Evolutionary conservation across 257 asterid genomes (phyloP), one percentile per base, ranked within the genome.

Genomic region (Lycium ferocissimum): DNA sequence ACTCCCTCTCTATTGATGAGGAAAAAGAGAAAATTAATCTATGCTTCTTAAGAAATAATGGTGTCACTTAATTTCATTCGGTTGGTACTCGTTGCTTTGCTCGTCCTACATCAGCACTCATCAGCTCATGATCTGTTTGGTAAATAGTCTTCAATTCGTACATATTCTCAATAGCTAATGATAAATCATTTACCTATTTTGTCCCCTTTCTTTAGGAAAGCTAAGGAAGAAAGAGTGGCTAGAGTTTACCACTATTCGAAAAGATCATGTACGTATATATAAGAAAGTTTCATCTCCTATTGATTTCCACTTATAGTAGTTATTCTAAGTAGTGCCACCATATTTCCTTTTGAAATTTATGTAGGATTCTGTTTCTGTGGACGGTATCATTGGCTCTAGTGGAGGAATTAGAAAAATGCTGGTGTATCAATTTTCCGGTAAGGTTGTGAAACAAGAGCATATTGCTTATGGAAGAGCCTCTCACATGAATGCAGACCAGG

Each of bases 51-150:
- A 70, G 53, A 63, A 89, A 94, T 94, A 70, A 17, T 70, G 98
- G 97, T 84, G 26, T 89, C 84, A 84, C 54, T 59, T 57, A 62
- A 85, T 84, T 89, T 70, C 79, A 84, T 90, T 88, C 79, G 88
- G 82, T 89, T 89, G 81, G 91, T 90, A 66, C 73, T 89, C 6
- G 3, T 76, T 51, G 26, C 33, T 51, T 76, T 76, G 22, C 61
- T 76, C 43, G 7, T 76, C 17, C 47, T 49, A 1, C 26, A 14
- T 9, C 86, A 86, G 51, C 73, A 33, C 85, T 86, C 90, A 65
- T 78, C 63, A 86, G 92, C 94, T 71, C 62, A 83, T 83, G 93
- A 82, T 83, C 76, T 84, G 61, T 89, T 86, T 91, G 91, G 93
- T 91, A 86, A 6, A n/a, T 43, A 67, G 13, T 2, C 47, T 69